phyloP scores from a whole-genome alignment of 2,329 filamentous ascomycete species.

The Fusarium sp. region DNA sequence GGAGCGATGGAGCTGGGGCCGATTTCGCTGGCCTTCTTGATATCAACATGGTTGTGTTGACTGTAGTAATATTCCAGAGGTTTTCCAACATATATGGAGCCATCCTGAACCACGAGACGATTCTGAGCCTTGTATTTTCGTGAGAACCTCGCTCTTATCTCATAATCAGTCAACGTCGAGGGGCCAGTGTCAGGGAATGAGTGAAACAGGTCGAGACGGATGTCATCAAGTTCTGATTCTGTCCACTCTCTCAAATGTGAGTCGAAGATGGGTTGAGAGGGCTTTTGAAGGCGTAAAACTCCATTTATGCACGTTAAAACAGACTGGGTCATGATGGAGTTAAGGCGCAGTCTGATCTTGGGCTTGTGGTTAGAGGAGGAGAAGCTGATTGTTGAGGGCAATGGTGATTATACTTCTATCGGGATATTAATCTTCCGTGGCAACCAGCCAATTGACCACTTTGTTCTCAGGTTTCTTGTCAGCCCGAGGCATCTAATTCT shows the following conservation, averaged over 20 bases:
- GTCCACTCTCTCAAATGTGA: not conserved
- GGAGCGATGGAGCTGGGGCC: not conserved
- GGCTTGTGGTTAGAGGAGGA: not conserved
- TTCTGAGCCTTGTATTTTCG: slow-evolving; percentile 1
- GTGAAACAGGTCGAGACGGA: not conserved
- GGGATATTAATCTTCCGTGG: slow-evolving; percentile 3
- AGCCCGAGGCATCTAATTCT: not conserved
- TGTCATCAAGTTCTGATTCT: slow-evolving; percentile 12
- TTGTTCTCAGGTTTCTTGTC: too few relatives aligned
- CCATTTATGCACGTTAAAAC: slow-evolving; percentile 5
- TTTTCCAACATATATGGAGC: not conserved
- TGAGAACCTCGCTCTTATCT: not conserved
- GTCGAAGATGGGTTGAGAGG: not conserved
- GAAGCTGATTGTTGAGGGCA: not conserved
- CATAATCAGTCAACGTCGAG: too few relatives aligned
- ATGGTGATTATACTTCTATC: not conserved
- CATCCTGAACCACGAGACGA: slow-evolving; percentile 1
- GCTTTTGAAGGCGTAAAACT: not conserved
- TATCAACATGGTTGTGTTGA: not conserved
- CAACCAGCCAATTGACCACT: not conserved
- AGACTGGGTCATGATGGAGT: slow-evolving; percentile 1
- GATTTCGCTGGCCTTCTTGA: not conserved
- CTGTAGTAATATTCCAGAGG: not conserved
- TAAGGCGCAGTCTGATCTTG: not conserved
- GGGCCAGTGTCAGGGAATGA: not conserved